Evolutionary conservation across 2,329 filamentous ascomycete genomes (phyloP), one percentile per base, ranked within the genome.

Genomic region (Ophiostoma pallidulum): DNA sequence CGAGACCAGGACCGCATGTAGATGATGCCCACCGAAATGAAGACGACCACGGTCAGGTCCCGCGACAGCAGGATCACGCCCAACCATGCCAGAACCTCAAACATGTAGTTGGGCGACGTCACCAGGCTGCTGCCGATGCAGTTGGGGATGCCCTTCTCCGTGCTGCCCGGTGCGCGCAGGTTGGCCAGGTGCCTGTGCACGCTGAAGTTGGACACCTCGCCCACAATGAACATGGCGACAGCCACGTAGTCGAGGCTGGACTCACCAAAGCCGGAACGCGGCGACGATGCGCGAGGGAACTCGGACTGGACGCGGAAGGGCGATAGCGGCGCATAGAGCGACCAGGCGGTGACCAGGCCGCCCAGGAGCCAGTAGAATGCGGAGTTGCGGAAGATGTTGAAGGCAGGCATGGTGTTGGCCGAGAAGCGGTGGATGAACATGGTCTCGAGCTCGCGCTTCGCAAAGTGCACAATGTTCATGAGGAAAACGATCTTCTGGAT

Each of bases 41-140:
- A 97, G 18, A 94, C 57, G 14, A 80, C 70, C 1, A 92, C 86
- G 43, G 81, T 77, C 71, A 84, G 84, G 67, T 83, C 90, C 59
- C 86, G 82, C 58, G 81, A 89, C 46, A 91, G 77, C 37, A 94
- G 62, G 56, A 85, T 82, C 47, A 97, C 74, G 22, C 89, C 90
- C 26, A 86, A 58, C 92, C 92, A 98, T 1, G 90, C 80, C 32
- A 94, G 64, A 7, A 86, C 74, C 68, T 98, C 92, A 58, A 94
- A 97, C 71, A 94, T 79, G 72, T 98, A 98, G 71, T 98, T 98
- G 36, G 92, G 92, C 70, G 90, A 94, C 12, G 92, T 98, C 45
- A 98, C 91, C 31, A 86, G 68, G 54, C 71, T 73, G 66, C 96
- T 97, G 26, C 90, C 87, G 50, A 91, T 79, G 22, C 92, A 92